phyloP scores from a whole-genome alignment of 2,329 filamentous ascomycete genomes.

The Cordyceps fumosorosea region DNA sequence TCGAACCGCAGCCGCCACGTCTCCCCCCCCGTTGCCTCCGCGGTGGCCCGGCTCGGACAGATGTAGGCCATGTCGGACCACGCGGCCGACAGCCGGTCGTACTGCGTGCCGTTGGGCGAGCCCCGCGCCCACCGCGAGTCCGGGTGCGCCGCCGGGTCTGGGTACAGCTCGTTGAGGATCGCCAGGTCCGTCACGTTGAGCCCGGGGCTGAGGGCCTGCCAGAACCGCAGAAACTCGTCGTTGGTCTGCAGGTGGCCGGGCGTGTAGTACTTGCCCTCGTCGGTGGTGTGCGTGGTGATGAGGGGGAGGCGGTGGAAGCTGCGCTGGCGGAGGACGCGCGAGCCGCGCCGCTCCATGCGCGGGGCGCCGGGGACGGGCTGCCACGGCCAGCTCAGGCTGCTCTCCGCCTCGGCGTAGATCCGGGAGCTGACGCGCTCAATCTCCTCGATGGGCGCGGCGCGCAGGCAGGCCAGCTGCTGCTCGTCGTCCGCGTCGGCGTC shows the following conservation, averaged over 20 bases:
- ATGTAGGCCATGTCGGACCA: conserved; percentile 40
- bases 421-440: conserved; percentile 32
- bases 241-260: conserved; percentile 29
- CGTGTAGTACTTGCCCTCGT: conserved; percentile 30
- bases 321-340: conserved; percentile 29
- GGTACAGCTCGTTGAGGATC: conserved; percentile 26
- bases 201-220: conserved; percentile 27
- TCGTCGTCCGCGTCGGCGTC: conserved; percentile 21
- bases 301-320: conserved; percentile 31
- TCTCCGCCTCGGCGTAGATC: conserved; percentile 31
- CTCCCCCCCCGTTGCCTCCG: conserved; percentile 27
- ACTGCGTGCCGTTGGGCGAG: conserved; percentile 37
- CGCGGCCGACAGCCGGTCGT: conserved; percentile 35
- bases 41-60: conserved; percentile 38
- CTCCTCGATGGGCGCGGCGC: conserved; percentile 26
- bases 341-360: conserved; percentile 40
- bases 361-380: conserved; percentile 40
- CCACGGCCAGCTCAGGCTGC: conserved; percentile 40
- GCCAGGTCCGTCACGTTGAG: conserved; percentile 25
- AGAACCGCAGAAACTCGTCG: conserved; percentile 29
- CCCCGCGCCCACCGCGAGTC: conserved; percentile 28
- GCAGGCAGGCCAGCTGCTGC: conserved; percentile 32
- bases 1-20: conserved; percentile 34
- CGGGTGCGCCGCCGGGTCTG: conserved; percentile 26
- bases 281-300: conserved; percentile 30